Evolutionary conservation across 2,329 filamentous ascomycete genomes (phyloP).

Genomic region (Colletotrichum coccodes): DNA sequence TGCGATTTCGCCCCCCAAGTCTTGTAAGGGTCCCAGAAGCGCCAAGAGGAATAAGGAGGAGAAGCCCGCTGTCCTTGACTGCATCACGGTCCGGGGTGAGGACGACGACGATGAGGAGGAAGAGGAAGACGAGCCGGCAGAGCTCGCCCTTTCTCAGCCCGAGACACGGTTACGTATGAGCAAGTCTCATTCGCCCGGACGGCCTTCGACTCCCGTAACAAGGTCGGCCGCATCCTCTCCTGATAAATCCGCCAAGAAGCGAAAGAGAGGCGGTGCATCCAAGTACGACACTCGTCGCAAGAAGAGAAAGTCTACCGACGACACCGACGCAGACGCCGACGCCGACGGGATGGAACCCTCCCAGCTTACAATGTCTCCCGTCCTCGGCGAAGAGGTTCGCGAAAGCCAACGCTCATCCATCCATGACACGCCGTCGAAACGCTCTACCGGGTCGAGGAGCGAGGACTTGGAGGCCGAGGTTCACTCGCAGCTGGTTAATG

Average conservation of each 20-base stretch:
- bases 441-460: slow-evolving; percentile 11
- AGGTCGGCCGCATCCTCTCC: slow-evolving; percentile 35
- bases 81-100: slow-evolving; percentile 43
- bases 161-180: slow-evolving; percentile 6
- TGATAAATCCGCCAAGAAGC: slow-evolving; percentile 38
- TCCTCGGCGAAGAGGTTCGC: slow-evolving; percentile 1
- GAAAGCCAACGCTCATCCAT: background rate
- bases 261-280: slow-evolving; percentile 40
- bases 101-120: slow-evolving; percentile 26
- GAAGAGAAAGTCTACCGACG: slow-evolving; percentile 37
- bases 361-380: background rate
- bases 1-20: slow-evolving; percentile 42
- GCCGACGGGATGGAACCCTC: background rate
- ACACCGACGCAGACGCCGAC: background rate
- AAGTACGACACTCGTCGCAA: slow-evolving; percentile 37
- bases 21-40: slow-evolving; percentile 4
- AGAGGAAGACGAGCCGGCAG: slow-evolving; percentile 19
- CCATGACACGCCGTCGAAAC: slow-evolving; percentile 18
- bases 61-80: slow-evolving; percentile 42
- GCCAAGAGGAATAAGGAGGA: slow-evolving; percentile 19
- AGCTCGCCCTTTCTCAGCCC: slow-evolving; percentile 21
- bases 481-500: slow-evolving; percentile 51
- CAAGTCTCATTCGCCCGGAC: slow-evolving; percentile 25
- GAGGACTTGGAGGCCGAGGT: slow-evolving; percentile 52
- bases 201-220: slow-evolving; percentile 26